Evolutionary conservation across 176 grass and related monocot genomes (phyloP), one percentile per base, ranked within the genome.

Genomic region (Stipa capillata): DNA sequence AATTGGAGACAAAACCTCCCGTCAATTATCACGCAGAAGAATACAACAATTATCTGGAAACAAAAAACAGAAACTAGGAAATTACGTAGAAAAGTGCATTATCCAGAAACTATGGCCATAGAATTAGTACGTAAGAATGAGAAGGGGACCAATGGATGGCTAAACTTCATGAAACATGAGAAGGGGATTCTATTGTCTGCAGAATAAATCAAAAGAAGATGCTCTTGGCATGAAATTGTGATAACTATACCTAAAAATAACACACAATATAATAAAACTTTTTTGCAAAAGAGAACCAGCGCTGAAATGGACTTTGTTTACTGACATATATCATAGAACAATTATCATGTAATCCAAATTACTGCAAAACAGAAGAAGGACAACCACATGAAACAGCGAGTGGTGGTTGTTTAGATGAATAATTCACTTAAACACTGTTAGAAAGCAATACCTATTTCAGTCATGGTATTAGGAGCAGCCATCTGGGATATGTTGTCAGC

Each of bases 371-470:
- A 59, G 35, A 65, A 37, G 11, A 28, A 59, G 42, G 7, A 61
- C 21, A 54, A 44, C 27, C 41, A 34, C 27, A 82, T 35, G 6
- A 48, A 51, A 62, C 3, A 41, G n/a, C 20, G 27, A 47, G 29
- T 63, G 43, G 13, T 60, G 52, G 21, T 31, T 53, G 13, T 43
- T 64, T 13, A 44, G 28, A 82, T 63, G 42, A 11, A 74, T 33
- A 59, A 14, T 27, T 48, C 27, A 69, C 59, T 60, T 35, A 7
- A 76, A 65, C 3, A 20, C 7, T 17, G 23, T 48, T 54, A 56
- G 36, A n/a, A 76, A 80, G 21, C 20, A 9, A 68, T 77, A 76
- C 84, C 90, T 84, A 72, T 45, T 87, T 85, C 78, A 31, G 40
- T 83, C 54, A 90, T 78, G 37, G 78, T 67, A 76, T 81, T 80